Conservation (phyloP, 1,284 basidiomycete genomes). For the Sanghuangporus sanghuang region DNA sequence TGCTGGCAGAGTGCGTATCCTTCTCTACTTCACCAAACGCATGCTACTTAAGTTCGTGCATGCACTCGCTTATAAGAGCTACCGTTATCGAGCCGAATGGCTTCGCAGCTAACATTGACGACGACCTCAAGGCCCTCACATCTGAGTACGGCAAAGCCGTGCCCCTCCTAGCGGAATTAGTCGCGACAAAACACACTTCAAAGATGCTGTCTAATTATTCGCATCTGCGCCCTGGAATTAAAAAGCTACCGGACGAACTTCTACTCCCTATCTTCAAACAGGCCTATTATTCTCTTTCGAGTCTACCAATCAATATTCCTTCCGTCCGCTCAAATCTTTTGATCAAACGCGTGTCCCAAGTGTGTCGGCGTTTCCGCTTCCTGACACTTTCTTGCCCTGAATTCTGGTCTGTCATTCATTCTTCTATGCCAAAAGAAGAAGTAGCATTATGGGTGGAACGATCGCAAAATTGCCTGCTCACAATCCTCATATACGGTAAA, state of each 20-base stretch:
- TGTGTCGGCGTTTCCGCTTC: conserved; percentile 5
- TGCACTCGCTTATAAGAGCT: not conserved
- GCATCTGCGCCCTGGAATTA: not conserved
- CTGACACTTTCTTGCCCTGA: conserved; percentile 3
- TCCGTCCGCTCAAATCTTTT: conserved; percentile 10
- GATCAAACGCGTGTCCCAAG: conserved; percentile 7
- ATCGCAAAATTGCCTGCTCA: not conserved
- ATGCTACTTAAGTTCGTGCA: not conserved
- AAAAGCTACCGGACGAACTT: conserved; percentile 9
- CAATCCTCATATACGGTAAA: conserved; percentile 9
- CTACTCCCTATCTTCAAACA: conserved; percentile 4
- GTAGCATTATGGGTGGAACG: conserved; percentile 5
- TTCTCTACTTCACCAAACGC: not conserved
- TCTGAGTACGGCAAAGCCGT: conserved; percentile 5
- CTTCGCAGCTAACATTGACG: not conserved
- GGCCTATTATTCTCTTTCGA: conserved; percentile 6
- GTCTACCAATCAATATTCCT: not conserved
- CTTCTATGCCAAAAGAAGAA: conserved; percentile 2
- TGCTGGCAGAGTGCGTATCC: not conserved
- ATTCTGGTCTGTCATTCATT: conserved; percentile 8
- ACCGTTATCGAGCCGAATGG: not conserved
- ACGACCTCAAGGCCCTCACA: conserved; percentile 6
- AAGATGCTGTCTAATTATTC: not conserved
- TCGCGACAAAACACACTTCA: not conserved
- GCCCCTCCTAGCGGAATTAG: conserved; percentile 6